phyloP scores from a whole-genome alignment of 202 grass and related monocot genomes.

The Panicum hallii region DNA sequence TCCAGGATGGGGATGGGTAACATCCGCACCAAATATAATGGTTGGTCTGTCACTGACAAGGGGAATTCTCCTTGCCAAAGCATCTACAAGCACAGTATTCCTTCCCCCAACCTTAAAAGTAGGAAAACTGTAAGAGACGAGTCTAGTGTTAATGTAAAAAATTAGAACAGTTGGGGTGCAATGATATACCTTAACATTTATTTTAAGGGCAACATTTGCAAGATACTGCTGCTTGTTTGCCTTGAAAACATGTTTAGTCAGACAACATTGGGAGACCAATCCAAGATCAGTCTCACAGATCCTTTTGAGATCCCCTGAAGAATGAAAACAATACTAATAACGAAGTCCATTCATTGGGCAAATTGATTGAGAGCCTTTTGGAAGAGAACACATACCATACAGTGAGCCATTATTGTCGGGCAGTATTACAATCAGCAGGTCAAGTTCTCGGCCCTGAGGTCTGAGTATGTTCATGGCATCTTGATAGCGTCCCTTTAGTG shows the following conservation, averaged over 20 bases:
- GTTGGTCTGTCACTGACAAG: slow-evolving; percentile 90
- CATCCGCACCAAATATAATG: slow-evolving; percentile 99
- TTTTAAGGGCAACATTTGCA: slow-evolving; percentile 95
- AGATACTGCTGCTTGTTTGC: slow-evolving; percentile 84
- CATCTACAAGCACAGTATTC: slow-evolving; percentile 97
- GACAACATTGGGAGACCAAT: slow-evolving; percentile 97
- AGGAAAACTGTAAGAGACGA: neutral
- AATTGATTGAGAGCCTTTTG: slow-evolving; percentile 1
- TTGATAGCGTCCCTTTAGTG: slow-evolving; percentile 74
- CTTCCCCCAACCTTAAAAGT: slow-evolving; percentile 81
- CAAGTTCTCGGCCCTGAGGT: slow-evolving; percentile 72
- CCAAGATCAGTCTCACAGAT: slow-evolving; percentile 99
- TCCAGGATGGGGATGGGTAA: slow-evolving; percentile 99
- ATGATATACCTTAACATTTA: slow-evolving; percentile 81
- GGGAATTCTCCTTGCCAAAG: slow-evolving; percentile 78
- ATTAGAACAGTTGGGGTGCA: slow-evolving; percentile 17
- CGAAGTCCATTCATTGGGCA: neutral
- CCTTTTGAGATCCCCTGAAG: slow-evolving; percentile 90
- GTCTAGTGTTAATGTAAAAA: neutral
- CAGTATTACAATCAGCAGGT: slow-evolving; percentile 91
- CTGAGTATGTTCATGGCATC: slow-evolving; percentile 80
- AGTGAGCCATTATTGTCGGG: slow-evolving; percentile 98
- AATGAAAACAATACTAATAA: slow-evolving; percentile 43
- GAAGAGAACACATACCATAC: slow-evolving; percentile 73
- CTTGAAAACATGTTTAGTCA: slow-evolving; percentile 97